These are phyloP conservation scores for Colletotrichum sp. DNA, from an alignment of 2,329 filamentous ascomycete species.

Conservation along the genomic window DNA sequence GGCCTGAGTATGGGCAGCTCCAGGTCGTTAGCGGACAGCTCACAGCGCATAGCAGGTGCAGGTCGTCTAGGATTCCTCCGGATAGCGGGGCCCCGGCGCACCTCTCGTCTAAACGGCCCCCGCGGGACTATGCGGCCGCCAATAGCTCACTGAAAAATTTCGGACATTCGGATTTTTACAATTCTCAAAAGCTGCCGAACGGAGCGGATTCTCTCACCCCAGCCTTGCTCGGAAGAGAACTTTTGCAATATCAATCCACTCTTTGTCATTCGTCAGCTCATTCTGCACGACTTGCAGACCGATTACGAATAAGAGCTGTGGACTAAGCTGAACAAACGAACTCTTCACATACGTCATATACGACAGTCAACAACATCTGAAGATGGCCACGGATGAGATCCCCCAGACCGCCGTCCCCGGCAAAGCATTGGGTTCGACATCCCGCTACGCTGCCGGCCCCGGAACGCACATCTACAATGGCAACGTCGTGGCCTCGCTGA, in stretches of 20 bases:
- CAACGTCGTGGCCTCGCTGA: slow-evolving; percentile 81
- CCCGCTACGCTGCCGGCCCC: slow-evolving; percentile 73
- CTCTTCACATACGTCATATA: slow-evolving; percentile 3
- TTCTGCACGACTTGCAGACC: neutral
- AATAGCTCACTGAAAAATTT: slow-evolving; percentile 5
- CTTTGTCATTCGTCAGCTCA: neutral
- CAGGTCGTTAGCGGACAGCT: neutral
- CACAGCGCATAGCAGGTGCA: neutral
- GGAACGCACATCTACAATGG: slow-evolving; percentile 84
- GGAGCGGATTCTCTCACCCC: neutral
- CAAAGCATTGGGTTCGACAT: slow-evolving; percentile 73
- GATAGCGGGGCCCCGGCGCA: slow-evolving; percentile 8
- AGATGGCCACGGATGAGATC: slow-evolving; percentile 38
- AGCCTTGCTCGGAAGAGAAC: slow-evolving; percentile 1
- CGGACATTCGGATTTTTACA: slow-evolving; percentile 18
- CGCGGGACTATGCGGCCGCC: neutral
- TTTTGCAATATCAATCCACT: neutral
- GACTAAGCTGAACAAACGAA: neutral
- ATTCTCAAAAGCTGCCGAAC: slow-evolving; percentile 3
- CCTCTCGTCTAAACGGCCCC: slow-evolving; percentile 1
- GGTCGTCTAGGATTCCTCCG: neutral
- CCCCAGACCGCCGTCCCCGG: slow-evolving; percentile 78
- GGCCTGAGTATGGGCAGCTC: slow-evolving; percentile 4
- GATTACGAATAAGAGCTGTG: neutral
- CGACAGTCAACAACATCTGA: neutral